phyloP scores from a whole-genome alignment of 345 rosid species.

The Sonneratia caseolaris region DNA sequence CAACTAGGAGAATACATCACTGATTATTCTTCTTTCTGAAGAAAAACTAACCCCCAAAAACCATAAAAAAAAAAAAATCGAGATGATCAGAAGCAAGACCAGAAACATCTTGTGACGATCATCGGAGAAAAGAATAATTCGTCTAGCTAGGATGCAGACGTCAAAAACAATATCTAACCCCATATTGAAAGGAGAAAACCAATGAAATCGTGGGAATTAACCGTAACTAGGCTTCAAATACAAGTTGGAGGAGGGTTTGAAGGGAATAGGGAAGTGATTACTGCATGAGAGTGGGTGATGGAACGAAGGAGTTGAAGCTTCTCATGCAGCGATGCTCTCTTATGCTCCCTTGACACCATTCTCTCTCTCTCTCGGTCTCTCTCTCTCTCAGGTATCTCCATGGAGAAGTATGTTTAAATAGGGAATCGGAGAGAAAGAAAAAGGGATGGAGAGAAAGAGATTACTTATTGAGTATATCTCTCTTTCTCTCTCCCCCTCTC shows the following conservation, averaged over 20 bases:
- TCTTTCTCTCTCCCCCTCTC: neutral
- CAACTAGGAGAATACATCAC: too few relatives aligned
- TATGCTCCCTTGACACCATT: conserved; percentile 52
- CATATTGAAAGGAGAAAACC: neutral
- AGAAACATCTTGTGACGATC: neutral
- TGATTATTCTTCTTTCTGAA: too few relatives aligned
- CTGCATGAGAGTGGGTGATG: conserved; percentile 37
- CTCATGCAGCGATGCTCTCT: conserved; percentile 38
- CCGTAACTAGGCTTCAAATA: conserved; percentile 9
- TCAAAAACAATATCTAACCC: neutral
- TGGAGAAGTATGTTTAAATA: neutral
- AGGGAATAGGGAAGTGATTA: conserved; percentile 17
- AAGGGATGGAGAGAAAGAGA: neutral
- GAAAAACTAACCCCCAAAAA: neutral
- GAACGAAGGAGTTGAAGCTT: conserved; percentile 50
- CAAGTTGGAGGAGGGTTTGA: neutral
- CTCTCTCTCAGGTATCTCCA: conserved; percentile 2
- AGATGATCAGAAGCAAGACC: neutral
- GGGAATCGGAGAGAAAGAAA: neutral
- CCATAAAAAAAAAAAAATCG: neutral
- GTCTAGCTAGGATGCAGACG: neutral
- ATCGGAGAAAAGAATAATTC: too few relatives aligned
- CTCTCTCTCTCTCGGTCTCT: conserved; percentile 2
- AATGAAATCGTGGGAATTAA: neutral
- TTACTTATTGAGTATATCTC: too few relatives aligned